Evolutionary conservation across 495 filamentous ascomycete genomes (phyloP), one percentile per base, ranked within the genome.

Genomic region (Penicillium ochrochloron): DNA sequence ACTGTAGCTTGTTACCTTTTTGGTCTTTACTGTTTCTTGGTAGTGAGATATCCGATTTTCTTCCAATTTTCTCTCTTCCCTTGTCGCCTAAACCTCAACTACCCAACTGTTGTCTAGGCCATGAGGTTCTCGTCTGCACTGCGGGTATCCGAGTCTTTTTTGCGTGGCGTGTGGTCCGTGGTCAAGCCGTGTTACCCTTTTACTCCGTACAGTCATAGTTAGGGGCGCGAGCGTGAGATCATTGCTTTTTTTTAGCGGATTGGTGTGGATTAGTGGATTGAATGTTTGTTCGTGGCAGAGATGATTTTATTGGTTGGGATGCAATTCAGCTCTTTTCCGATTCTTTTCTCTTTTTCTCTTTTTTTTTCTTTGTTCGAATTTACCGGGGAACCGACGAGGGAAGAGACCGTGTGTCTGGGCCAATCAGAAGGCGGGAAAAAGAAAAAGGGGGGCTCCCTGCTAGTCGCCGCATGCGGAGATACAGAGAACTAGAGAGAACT

Each of bases 381-480:
- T 63, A 31, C 50, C 54, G 67, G 61, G 67, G 67, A 66, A 62
- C 61, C 51, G 57, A 50, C 35, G 41, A 31, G 46, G 12, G 9
- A 14, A 0, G 5, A 19, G 14, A 8, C 31, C 0, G 2, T 34
- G 21, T 21, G 35, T 37, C 48, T 34, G 48, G 48, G 35, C 65
- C 64, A 67, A 70, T 65, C 54, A 60, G 25, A 27, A 27, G 25
- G 25, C 25, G 25, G 25, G 25, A 27, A 27, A 27, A 27, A 27
- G 25, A 27, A 44, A 15, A 27, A 51, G 35, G 10, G 2, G 35
- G 37, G 14, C 14, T 27, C 35, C 64, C 70, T 75, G 72, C 75
- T 59, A 62, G 50, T 75, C 72, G 72, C 76, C 78, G 78, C 76
- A 76, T 76, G 68, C 78, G 75, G 77, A 71, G 31, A 37, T 11